Base-by-base conservation (phyloP, 1,139 yeast species). In the Scheffersomyces parashehatae region DNA sequence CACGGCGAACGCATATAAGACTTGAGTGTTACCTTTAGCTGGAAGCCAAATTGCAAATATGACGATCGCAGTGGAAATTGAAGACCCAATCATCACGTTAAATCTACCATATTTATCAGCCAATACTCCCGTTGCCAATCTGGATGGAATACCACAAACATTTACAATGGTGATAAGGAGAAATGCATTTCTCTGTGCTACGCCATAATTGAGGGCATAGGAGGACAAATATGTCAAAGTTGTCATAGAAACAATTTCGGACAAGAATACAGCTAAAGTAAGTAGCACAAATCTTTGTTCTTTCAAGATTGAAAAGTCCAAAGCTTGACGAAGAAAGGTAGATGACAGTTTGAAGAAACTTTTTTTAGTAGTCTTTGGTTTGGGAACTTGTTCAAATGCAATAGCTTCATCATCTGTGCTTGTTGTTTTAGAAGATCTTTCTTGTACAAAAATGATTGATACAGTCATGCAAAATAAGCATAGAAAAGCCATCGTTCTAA, bases 401-500 rank as follows among this genome's bases (percentile, higher is more conserved):
- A 10, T 11, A 7, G 4, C 13, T 38, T 37, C 42, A 11, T 20
- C 15, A 20, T n/a, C 31, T 26, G 26, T 29, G 13, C 14, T 28
- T 10, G 13, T 10, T 11, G 10, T 39, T 20, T 40, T 38, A 7
- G 16, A 36, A 28, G 40, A 30, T 48, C 84, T 63, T 30, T 79
- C 78, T 45, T 61, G 67, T n/a, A 79, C 72, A 4, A 81, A 61
- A 3, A 65, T 37, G 1, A 73, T 58, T 0, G 81, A 62, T 6
- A 68, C 49, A 1, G 60, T 42, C 55, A 76, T 66, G 44, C 73
- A 70, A 2, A 64, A 65, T 3, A 78, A 50, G 35, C 77, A 65
- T 13, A 80, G 59, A 40, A 83, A 75, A 0, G 80, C 85, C 52
- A 82, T 62, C 2, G 77, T 67, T 42, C 89, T 65, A 39, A 82